phyloP scores from a whole-genome alignment of 352 stramenopile genomes.

The Phytopythium litorale region DNA sequence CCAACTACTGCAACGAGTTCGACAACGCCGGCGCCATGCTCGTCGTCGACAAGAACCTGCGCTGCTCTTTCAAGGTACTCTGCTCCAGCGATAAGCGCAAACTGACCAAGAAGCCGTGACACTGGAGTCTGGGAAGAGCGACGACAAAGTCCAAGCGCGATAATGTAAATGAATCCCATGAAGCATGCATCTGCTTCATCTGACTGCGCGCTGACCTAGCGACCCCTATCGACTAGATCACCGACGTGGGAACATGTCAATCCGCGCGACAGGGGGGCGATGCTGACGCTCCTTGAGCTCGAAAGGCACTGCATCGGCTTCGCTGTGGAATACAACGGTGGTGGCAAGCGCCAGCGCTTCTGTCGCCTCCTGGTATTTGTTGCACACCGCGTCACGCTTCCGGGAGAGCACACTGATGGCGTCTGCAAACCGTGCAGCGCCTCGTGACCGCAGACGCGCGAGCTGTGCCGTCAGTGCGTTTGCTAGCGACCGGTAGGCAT shows the following conservation, averaged over 20 bases:
- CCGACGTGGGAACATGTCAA: conserved; percentile 25
- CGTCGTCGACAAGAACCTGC: conserved; percentile 66
- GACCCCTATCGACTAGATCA: background rate
- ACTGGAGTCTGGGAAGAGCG: background rate
- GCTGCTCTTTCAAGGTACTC: conserved; percentile 82
- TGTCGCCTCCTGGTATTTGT: conserved; percentile 31
- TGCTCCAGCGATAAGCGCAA: conserved; percentile 75
- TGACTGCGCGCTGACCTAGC: background rate
- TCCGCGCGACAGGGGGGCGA: conserved; percentile 17
- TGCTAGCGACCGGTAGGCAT: conserved; percentile 47
- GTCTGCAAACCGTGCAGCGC: conserved; percentile 30
- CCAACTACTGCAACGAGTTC: conserved; percentile 99
- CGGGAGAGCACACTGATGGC: conserved; percentile 40
- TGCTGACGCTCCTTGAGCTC: conserved; percentile 18
- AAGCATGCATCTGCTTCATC: background rate
- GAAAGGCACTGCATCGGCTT: conserved; percentile 7
- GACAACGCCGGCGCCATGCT: conserved; percentile 97
- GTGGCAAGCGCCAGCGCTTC: conserved; percentile 18
- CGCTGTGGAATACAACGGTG: conserved; percentile 15
- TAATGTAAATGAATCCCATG: background rate
- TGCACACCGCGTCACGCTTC: conserved; percentile 37
- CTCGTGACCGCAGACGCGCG: conserved; percentile 26
- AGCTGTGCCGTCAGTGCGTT: conserved; percentile 57
- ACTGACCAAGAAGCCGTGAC: conserved; percentile 24
- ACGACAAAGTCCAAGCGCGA: background rate